A percentile compares a stretch with the other conserved stretches of the same genome.
These are phyloP conservation scores for Podospora fimiseda DNA, from an alignment of 495 filamentous ascomycete genomes.

Conservation along the genomic window DNA sequence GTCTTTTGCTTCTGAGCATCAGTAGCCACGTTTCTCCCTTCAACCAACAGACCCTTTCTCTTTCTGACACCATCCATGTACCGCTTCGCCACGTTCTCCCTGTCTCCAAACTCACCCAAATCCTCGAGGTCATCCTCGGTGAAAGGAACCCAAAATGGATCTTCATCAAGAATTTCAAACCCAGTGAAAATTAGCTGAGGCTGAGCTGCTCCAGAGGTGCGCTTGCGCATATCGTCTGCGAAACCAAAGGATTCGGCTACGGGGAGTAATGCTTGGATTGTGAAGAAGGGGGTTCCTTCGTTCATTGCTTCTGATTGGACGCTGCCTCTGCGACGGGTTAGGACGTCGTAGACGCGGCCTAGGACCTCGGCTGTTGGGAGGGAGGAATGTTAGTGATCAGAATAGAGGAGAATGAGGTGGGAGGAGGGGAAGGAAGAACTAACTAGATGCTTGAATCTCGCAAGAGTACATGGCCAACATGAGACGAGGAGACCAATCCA, in stretches of 20 bases:
- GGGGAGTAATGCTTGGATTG: slow-evolving; percentile 76
- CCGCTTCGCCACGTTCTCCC: slow-evolving; percentile 89
- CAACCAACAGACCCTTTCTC: slow-evolving; percentile 81
- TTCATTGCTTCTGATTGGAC: slow-evolving; percentile 88
- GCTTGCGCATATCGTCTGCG: slow-evolving; percentile 89
- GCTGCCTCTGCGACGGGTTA: slow-evolving; percentile 82
- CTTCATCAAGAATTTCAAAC: slow-evolving; percentile 83
- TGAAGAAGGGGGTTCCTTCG: slow-evolving; percentile 94
- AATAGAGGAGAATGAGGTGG: not conserved
- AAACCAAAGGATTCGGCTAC: slow-evolving; percentile 96
- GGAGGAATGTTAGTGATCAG: not conserved
- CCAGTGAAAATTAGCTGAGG: slow-evolving; percentile 92
- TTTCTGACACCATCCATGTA: slow-evolving; percentile 86
- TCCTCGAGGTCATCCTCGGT: slow-evolving; percentile 97
- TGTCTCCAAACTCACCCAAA: slow-evolving; percentile 84
- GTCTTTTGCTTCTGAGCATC: slow-evolving; percentile 99
- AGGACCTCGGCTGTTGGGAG: slow-evolving; percentile 73
- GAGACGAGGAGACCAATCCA: slow-evolving; percentile 91
- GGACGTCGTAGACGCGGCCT: slow-evolving; percentile 86
- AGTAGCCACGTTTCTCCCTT: slow-evolving; percentile 60
- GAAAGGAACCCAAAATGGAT: slow-evolving; percentile 95
- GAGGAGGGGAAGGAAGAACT: slow-evolving; percentile 22
- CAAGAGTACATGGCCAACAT: slow-evolving; percentile 98
- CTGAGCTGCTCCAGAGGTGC: slow-evolving; percentile 81
- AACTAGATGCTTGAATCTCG: slow-evolving; percentile 93